A percentile compares a stretch with the other conserved stretches of the same genome.
These are phyloP conservation scores for Pyrus hybrid DNA, from an alignment of 331 rosid genomes.

Conservation along the genomic window DNA sequence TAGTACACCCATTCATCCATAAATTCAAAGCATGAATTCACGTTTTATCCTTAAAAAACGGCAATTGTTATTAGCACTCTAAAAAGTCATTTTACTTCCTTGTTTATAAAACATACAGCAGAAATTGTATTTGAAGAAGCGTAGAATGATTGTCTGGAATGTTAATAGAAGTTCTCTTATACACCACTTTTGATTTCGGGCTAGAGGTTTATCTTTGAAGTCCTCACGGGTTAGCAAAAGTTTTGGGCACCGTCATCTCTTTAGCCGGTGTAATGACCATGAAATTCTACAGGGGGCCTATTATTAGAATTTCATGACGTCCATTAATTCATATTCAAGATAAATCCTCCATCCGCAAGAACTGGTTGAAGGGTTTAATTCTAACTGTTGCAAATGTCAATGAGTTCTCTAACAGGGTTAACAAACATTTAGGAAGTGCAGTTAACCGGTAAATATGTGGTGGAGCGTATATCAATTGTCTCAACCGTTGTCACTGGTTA, in stretches of 20 bases:
- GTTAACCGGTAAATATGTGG: neutral
- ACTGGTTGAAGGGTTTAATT: conserved; percentile 69
- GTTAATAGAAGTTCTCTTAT: too few species aligned
- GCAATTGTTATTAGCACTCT: too few species aligned
- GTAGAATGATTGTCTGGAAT: too few species aligned
- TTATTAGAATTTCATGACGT: conserved; percentile 27
- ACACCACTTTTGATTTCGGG: conserved; percentile 17
- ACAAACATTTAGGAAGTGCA: too few species aligned
- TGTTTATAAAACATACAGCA: too few species aligned
- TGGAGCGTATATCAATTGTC: neutral
- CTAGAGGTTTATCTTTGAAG: conserved; percentile 39
- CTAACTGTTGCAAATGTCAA: conserved; percentile 29
- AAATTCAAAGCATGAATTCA: neutral
- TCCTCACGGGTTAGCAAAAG: conserved; percentile 54
- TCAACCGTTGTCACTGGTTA: too few species aligned
- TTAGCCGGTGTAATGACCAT: conserved; percentile 57
- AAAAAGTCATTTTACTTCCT: too few species aligned
- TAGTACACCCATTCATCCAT: neutral
- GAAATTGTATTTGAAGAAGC: too few species aligned
- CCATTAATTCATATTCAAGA: conserved; percentile 45
- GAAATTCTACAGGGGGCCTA: conserved; percentile 71
- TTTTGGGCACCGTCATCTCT: conserved; percentile 50
- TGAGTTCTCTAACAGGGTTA: too few species aligned
- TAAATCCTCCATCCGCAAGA: conserved; percentile 24
- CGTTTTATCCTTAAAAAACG: neutral